phyloP scores from a whole-genome alignment of 495 filamentous ascomycete species.

The Penicillium waksmanii region DNA sequence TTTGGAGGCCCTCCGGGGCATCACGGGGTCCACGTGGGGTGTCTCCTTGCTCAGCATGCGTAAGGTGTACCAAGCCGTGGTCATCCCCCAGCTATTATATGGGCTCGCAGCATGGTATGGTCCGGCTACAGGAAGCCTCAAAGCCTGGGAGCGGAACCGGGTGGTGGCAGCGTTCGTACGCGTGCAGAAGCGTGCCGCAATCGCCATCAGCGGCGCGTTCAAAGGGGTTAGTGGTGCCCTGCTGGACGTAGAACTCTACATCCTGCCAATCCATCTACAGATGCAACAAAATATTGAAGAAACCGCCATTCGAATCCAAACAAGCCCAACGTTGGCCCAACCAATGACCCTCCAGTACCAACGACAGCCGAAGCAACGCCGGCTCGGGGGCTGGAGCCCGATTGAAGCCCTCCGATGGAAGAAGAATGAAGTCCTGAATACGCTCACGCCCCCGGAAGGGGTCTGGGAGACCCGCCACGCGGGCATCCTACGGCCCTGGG shows the following conservation, averaged over 20 bases:
- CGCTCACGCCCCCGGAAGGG: constrained; percentile 12
- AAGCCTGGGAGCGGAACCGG: neutral
- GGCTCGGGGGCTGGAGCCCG: constrained; percentile 10
- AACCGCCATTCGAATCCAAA: constrained; percentile 12
- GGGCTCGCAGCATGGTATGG: constrained; percentile 17
- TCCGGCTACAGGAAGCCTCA: neutral
- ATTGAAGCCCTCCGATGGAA: constrained; percentile 23
- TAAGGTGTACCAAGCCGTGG: constrained; percentile 24
- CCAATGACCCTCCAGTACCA: constrained; percentile 4
- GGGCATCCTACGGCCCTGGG: constrained; percentile 23
- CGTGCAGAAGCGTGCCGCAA: constrained; percentile 13
- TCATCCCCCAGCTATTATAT: constrained; percentile 26
- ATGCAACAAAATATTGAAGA: constrained; percentile 21
- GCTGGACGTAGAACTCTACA: constrained; percentile 19
- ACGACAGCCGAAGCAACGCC: neutral
- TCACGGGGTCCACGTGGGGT: constrained; percentile 22
- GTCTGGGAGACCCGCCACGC: constrained; percentile 23
- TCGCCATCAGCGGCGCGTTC: constrained; percentile 19
- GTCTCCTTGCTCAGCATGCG: constrained; percentile 12
- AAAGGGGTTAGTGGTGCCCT: constrained; percentile 5
- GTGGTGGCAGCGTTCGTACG: constrained; percentile 4
- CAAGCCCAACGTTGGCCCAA: constrained; percentile 7
- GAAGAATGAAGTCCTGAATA: constrained; percentile 16
- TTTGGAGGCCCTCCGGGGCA: constrained; percentile 15
- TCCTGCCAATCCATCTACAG: constrained; percentile 14